Percentiles rank a stretch among this genome's conserved stretches.
Conservation (phyloP, 2,329 filamentous ascomycete genomes). For the Trichoderma koningii region DNA sequence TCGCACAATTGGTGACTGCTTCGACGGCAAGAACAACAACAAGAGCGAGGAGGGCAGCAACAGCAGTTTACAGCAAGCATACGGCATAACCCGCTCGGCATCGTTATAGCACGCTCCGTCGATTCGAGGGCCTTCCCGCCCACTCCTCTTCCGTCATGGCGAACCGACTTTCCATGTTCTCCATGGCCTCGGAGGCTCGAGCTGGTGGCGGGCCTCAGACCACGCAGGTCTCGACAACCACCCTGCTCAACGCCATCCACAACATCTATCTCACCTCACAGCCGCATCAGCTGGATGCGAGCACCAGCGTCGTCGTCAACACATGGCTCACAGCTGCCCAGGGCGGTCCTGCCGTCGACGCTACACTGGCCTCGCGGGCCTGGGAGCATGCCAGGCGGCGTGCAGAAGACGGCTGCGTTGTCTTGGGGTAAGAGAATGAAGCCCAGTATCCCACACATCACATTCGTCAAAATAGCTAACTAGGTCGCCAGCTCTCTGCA, state of each 20-base stretch:
- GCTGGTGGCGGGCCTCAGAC: constrained; percentile 64
- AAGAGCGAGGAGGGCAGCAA: no score
- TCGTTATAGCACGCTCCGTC: constrained; percentile 9
- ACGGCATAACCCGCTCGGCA: neutral
- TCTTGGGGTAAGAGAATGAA: constrained; percentile 71
- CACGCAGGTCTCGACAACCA: constrained; percentile 86
- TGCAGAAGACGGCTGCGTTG: constrained; percentile 92
- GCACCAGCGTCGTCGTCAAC: constrained; percentile 90
- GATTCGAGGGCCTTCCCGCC: constrained; percentile 32
- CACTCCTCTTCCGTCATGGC: constrained; percentile 49
- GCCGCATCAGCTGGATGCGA: constrained; percentile 84
- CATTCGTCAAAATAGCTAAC: neutral
- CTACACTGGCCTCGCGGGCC: constrained; percentile 73
- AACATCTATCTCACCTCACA: constrained; percentile 80
- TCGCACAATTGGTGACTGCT: constrained; percentile 8
- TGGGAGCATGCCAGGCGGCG: constrained; percentile 96
- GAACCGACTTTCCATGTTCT: constrained; percentile 70
- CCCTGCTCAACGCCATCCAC: constrained; percentile 87
- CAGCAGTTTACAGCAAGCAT: neutral
- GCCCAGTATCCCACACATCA: neutral
- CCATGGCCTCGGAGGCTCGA: constrained; percentile 61
- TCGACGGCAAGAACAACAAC: neutral
- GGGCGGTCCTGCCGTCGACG: constrained; percentile 73
- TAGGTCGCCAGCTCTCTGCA: constrained; percentile 72
- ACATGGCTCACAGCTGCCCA: constrained; percentile 87